Percentiles rank a stretch among this genome's conserved stretches.
Evolutionary conservation across 257 asterid genomes (phyloP).

Genomic region (Petunia secreta): DNA sequence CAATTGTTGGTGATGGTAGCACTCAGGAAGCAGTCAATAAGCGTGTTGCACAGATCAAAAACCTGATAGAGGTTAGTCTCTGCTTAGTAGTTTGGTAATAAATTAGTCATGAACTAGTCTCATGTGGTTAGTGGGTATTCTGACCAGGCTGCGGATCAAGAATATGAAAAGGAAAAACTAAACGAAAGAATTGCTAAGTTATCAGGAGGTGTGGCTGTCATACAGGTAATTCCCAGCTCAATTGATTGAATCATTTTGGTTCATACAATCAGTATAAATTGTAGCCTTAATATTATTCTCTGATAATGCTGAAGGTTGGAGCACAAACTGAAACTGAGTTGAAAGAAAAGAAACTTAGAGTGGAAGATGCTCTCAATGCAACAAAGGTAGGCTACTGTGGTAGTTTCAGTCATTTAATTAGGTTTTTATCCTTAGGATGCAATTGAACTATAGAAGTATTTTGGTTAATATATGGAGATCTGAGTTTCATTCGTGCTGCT

Average conservation of each 20-base stretch:
- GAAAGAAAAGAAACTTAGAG: constrained; percentile 96
- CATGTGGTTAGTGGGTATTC: constrained; percentile 2
- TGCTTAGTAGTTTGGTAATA: neutral
- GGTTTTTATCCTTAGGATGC: neutral
- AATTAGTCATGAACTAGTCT: neutral
- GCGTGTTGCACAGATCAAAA: constrained; percentile 82
- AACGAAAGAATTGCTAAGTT: constrained; percentile 93
- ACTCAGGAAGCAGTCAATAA: constrained; percentile 84
- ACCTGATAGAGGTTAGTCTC: constrained; percentile 76
- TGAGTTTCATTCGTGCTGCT: constrained; percentile 11
- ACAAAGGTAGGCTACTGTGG: constrained; percentile 61
- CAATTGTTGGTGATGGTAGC: constrained; percentile 98
- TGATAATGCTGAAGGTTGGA: constrained; percentile 66
- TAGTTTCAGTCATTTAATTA: neutral
- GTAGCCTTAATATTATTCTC: constrained; percentile 13
- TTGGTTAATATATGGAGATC: constrained; percentile 6
- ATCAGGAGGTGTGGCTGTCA: constrained; percentile 98
- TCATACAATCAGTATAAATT: neutral
- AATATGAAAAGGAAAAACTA: constrained; percentile 84
- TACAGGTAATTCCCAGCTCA: constrained; percentile 62
- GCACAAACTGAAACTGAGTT: constrained; percentile 98
- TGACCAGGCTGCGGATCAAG: constrained; percentile 85
- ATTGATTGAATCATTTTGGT: neutral
- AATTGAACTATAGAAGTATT: neutral
- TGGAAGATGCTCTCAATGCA: constrained; percentile 98